Percentiles rank a stretch among this genome's conserved stretches.
These are phyloP conservation scores for Boletus edulis DNA, from an alignment of 768 basidiomycete genomes.

Conservation along the genomic window DNA sequence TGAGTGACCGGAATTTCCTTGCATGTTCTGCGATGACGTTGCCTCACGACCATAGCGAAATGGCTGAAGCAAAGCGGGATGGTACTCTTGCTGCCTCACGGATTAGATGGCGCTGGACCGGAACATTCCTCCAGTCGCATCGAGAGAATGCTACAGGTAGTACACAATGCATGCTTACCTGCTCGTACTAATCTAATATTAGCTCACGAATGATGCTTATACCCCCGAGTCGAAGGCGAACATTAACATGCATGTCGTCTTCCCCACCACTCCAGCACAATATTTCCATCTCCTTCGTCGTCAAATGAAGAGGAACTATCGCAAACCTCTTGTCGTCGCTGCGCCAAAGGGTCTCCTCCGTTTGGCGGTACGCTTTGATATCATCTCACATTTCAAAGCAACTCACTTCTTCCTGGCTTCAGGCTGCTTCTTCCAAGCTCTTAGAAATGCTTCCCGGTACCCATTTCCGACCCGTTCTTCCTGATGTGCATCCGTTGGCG, in stretches of 20 bases:
- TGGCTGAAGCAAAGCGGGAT: slow-evolving; percentile 92
- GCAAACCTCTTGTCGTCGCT: slow-evolving; percentile 83
- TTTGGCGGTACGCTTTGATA: slow-evolving; percentile 52
- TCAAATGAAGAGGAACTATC: slow-evolving; percentile 80
- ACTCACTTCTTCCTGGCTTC: neutral
- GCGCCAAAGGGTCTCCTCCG: slow-evolving; percentile 83
- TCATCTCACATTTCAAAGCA: neutral
- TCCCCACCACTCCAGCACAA: slow-evolving; percentile 86
- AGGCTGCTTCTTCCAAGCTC: slow-evolving; percentile 75
- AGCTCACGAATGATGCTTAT: slow-evolving; percentile 80
- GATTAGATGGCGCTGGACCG: slow-evolving; percentile 89
- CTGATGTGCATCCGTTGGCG: slow-evolving; percentile 40
- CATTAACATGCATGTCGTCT: slow-evolving; percentile 82
- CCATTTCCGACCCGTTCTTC: slow-evolving; percentile 65
- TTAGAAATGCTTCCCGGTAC: slow-evolving; percentile 58
- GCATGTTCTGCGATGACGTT: neutral
- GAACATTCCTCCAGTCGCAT: slow-evolving; percentile 90
- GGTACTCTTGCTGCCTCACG: slow-evolving; percentile 83
- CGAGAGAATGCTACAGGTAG: slow-evolving; percentile 87
- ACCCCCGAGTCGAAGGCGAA: slow-evolving; percentile 33
- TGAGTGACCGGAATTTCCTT: slow-evolving; percentile 33
- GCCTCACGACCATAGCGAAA: slow-evolving; percentile 56
- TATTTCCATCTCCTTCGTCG: slow-evolving; percentile 92
- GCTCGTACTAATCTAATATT: neutral
- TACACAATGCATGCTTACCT: neutral